Percentiles rank a stretch among this genome's conserved stretches.
Evolutionary conservation across 495 filamentous ascomycete species (phyloP).

Genomic region (Trichoderma orchidacearum): DNA sequence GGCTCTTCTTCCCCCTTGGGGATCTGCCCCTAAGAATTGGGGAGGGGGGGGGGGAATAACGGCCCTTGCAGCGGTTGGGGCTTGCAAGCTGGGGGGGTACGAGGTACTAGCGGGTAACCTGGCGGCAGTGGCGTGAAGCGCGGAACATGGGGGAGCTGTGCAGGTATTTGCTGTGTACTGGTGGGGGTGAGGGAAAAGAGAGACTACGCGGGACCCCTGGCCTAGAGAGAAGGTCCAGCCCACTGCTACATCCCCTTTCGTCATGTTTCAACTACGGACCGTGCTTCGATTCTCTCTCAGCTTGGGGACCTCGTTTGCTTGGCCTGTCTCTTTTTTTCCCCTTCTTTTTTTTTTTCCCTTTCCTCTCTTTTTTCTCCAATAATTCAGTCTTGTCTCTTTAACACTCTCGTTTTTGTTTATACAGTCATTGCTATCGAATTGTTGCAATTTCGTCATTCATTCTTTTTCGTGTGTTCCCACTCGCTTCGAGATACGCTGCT

Average conservation of each 20-base stretch:
- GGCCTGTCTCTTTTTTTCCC: too few relatives aligned
- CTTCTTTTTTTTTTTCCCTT: constrained; percentile 5
- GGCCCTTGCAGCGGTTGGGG: background rate
- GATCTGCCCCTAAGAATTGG: background rate
- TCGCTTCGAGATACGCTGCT: background rate
- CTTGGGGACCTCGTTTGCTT: constrained; percentile 7
- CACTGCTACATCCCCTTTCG: background rate
- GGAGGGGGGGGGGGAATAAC: too few relatives aligned
- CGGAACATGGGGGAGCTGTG: background rate
- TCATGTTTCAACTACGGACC: background rate
- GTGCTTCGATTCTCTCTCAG: background rate
- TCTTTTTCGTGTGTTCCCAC: background rate
- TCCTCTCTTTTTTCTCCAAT: background rate
- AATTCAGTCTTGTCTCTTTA: background rate
- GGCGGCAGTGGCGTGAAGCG: background rate
- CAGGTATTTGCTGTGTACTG: background rate
- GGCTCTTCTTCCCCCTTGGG: too few relatives aligned
- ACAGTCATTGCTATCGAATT: background rate
- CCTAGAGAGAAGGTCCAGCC: too few relatives aligned
- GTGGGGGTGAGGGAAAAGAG: background rate
- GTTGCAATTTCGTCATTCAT: background rate
- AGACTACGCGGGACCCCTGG: background rate
- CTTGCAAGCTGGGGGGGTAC: background rate
- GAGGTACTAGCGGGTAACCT: too few relatives aligned
- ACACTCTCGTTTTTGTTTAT: background rate